Conservation (phyloP, 2,329 filamentous ascomycete genomes). For the Talaromyces sp. region DNA sequence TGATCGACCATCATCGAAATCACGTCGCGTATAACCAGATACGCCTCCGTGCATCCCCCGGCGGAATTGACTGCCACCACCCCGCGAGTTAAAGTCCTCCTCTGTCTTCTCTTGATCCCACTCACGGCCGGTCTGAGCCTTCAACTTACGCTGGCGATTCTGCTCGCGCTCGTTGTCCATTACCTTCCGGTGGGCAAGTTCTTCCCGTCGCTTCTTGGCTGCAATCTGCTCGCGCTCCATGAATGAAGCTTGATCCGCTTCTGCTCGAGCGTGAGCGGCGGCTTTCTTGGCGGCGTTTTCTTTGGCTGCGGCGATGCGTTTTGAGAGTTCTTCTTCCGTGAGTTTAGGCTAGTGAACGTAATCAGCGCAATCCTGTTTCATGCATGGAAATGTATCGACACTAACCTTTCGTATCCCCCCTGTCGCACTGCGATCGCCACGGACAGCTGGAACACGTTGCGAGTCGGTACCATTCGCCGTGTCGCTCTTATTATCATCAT, state of each 20-base stretch:
- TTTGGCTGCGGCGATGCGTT: conserved; percentile 63
- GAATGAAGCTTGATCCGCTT: conserved; percentile 68
- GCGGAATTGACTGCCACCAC: conserved; percentile 48
- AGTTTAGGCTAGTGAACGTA: conserved; percentile 56
- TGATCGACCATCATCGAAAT: conserved; percentile 30
- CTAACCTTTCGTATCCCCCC: conserved; percentile 54
- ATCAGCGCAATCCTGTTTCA: background rate
- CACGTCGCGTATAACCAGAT: conserved; percentile 36
- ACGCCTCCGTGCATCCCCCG: conserved; percentile 58
- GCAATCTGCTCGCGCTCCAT: conserved; percentile 64
- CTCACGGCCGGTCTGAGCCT: conserved; percentile 60
- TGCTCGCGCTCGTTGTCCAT: conserved; percentile 66
- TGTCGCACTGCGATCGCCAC: conserved; percentile 58
- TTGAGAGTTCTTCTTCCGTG: conserved; percentile 65
- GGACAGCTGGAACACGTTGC: conserved; percentile 50
- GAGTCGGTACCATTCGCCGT: conserved; percentile 24
- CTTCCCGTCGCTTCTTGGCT: conserved; percentile 57
- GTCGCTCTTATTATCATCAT: conserved; percentile 17
- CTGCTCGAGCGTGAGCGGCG: conserved; percentile 65
- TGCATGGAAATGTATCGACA: background rate
- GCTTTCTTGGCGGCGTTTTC: conserved; percentile 63
- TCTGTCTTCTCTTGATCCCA: conserved; percentile 66
- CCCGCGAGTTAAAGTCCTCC: conserved; percentile 53
- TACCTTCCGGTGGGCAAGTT: conserved; percentile 53
- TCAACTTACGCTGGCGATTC: conserved; percentile 62